Conservation (phyloP, 1,284 basidiomycete genomes). For the Boletellus deceptivus region DNA sequence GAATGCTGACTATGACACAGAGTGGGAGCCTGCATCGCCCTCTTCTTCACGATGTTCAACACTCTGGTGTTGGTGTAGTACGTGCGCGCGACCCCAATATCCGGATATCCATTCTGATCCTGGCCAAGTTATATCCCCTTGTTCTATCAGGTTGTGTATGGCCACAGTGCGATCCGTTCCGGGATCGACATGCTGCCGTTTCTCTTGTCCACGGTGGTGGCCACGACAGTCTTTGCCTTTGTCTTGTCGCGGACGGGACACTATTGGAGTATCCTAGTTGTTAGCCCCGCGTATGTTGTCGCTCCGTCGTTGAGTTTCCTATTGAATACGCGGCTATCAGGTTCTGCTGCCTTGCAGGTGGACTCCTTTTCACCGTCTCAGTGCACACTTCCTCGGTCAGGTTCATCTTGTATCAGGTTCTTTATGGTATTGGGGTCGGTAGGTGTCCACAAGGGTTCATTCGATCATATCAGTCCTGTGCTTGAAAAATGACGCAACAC, state of each 20-base stretch:
- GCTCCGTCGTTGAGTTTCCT: background rate
- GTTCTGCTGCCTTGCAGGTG: slow-evolving; percentile 12
- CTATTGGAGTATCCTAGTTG: slow-evolving; percentile 12
- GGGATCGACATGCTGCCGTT: slow-evolving; percentile 17
- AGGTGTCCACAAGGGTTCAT: background rate
- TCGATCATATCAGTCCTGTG: background rate
- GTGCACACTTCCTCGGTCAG: slow-evolving; percentile 8
- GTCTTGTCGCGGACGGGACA: slow-evolving; percentile 14
- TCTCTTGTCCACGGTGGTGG: slow-evolving; percentile 10
- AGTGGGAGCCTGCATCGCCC: slow-evolving; percentile 9
- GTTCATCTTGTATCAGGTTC: slow-evolving; percentile 12
- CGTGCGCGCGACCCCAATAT: background rate
- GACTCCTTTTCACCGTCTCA: slow-evolving; percentile 9
- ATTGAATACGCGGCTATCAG: background rate
- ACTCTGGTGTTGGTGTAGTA: slow-evolving; percentile 10
- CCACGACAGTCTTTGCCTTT: slow-evolving; percentile 2
- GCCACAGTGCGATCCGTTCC: slow-evolving; percentile 12
- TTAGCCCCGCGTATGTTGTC: slow-evolving; percentile 9
- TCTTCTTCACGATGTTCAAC: slow-evolving; percentile 19
- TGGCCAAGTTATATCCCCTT: slow-evolving; percentile 13
- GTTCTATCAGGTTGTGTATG: slow-evolving; percentile 15
- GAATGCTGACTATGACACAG: background rate
- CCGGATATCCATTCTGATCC: background rate
- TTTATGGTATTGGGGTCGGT: slow-evolving; percentile 16
- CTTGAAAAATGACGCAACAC: background rate